Evolutionary conservation across 2,329 filamentous ascomycete genomes (phyloP), one percentile per base, ranked within the genome.

Genomic region (Fusarium camptoceras): DNA sequence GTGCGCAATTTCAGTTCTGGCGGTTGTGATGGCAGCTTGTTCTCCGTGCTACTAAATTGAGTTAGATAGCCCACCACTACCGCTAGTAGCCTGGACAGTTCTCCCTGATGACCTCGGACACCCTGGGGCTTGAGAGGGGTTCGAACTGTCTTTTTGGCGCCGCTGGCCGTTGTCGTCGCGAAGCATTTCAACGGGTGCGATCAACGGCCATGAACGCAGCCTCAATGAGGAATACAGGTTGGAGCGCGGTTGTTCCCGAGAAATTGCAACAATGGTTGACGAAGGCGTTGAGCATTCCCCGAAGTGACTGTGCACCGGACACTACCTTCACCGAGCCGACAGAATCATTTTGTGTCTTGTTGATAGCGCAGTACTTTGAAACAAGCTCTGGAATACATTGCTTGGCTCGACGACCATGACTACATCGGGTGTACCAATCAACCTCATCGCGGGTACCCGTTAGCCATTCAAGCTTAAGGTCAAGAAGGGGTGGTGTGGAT

Each of bases 1-100:
- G 55, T 66, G 64, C 57, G 73, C 65, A 75, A 75, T 75, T 75
- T 75, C 73, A 64, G 67, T 51, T 64, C 64, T 58, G 54, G 61
- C 54, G 56, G 54, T 58, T 57, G 50, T 42, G 46, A 54, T 66
- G 63, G 50, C 48, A 51, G 48, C 25, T 51, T 18, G 22, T 46
- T 48, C 37, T 56, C 51, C 48, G 48, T 55, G 55, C 48, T 64
- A 39, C 66, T 66, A 48, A 22, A 34, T 53, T 28, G 41, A 30
- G 39, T 53, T 61, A 56, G 63, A 18, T 25, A 46, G 30, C 58
- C 53, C 66, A 69, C 67, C 37, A 57, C 50, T 42, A 57, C 55
- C 53, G 47, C 44, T 48, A 62, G 50, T 61, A 68, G 44, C 55
- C 42, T 47, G 48, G 50, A 39, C 55, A 31, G 55, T 66, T 65